Evolutionary conservation across 345 rosid species (phyloP).

Genomic region (Syzygium grande): DNA sequence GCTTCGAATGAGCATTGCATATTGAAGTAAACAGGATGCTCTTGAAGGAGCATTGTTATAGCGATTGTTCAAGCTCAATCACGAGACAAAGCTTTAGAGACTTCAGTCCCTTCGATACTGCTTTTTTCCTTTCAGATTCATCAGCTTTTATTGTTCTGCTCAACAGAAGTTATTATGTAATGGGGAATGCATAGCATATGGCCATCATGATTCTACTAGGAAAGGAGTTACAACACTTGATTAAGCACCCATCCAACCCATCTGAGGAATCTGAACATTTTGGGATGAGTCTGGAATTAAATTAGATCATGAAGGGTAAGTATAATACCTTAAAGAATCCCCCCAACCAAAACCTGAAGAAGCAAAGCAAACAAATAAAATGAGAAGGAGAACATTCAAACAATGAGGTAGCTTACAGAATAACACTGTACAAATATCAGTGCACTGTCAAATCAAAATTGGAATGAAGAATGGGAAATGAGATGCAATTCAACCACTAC

Average conservation of each 20-base stretch:
- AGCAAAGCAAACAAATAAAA: background rate
- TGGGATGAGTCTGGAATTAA: background rate
- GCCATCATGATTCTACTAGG: background rate
- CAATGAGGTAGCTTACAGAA: background rate
- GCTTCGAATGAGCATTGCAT: background rate
- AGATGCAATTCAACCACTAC: constrained; percentile 20
- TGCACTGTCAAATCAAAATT: background rate
- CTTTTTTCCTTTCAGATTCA: background rate
- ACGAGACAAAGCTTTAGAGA: background rate
- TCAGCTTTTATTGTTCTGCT: background rate
- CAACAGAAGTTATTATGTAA: background rate
- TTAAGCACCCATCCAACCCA: background rate
- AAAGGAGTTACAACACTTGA: background rate
- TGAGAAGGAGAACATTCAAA: background rate
- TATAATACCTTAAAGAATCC: constrained; percentile 71
- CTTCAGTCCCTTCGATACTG: background rate
- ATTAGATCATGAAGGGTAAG: background rate
- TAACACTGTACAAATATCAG: background rate
- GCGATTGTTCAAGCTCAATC: background rate
- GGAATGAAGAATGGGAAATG: background rate
- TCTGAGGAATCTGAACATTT: background rate
- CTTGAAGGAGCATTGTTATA: background rate
- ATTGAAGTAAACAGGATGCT: background rate
- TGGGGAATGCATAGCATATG: background rate
- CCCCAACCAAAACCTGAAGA: constrained; percentile 83